Evolutionary conservation across 495 filamentous ascomycete species (phyloP), one percentile per base, ranked within the genome.

Genomic region (Penicillium macrosclerotiorum): DNA sequence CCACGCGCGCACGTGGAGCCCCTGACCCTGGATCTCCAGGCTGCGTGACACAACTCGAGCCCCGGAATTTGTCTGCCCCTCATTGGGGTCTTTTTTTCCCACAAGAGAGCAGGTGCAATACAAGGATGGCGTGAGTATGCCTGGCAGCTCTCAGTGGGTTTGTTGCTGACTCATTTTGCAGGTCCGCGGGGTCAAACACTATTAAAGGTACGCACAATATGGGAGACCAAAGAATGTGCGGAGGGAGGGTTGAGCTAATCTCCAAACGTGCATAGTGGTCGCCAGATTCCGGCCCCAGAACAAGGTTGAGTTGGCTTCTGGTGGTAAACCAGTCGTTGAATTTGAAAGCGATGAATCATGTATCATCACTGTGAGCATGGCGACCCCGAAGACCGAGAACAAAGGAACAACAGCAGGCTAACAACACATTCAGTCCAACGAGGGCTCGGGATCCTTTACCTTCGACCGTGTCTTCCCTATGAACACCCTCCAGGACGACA

Each of bases 391-490:
- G n/a, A 34, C 34, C 4, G 43, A 5, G 43, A 18, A 8, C 13
- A 17, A 32, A 14, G 29, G 22, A 22, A 4, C 7, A 29, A 14
- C 13, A 29, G 32, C 38, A 23, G 49, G 39, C 52, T 62, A 40
- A 62, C 17, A 3, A 20, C 23, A 19, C 13, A 8, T 34, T 13
- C 62, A 96, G 89, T 95, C 90, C 48, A 79, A 74, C 58, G 93
- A 97, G 58, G 86, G 83, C 47, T 67, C 81, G 18, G 91, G 88
- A 22, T 75, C 83, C 64, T 98, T 98, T 64, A 98, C 93, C 40
- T 98, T 97, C 67, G 93, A 98, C 64, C 87, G 92, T 23, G 90
- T 97, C 43, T 98, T 98, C 74, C 86, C 86, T 63, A 96, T 95
- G 85, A 73, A 81, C 63, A 89, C 88, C 45, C 78, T 81, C 51